Percentiles rank a stretch among this genome's conserved stretches.
phyloP scores from a whole-genome alignment of 345 rosid species.

The Pugionium dolabratum region DNA sequence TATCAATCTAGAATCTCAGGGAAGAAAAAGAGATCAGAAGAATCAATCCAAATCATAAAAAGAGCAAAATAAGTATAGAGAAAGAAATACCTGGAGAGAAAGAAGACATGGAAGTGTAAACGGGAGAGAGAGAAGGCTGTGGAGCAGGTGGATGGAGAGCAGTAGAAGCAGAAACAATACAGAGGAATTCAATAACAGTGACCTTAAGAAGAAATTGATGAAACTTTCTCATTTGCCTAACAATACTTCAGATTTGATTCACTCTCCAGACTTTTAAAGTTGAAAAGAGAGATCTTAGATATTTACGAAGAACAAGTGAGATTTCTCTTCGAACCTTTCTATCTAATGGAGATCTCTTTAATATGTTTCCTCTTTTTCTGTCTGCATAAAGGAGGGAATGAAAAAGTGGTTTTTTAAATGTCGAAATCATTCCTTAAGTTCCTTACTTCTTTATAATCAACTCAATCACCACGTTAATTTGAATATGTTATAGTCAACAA shows the following conservation, averaged over 20 bases:
- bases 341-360: conserved; percentile 24
- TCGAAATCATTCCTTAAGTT: conserved; percentile 36
- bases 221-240: conserved; percentile 33
- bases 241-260: conserved; percentile 8
- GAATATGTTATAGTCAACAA: conserved; percentile 17
- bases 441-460: conserved; percentile 33
- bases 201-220: conserved; percentile 27
- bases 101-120: conserved; percentile 61
- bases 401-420: conserved; percentile 30
- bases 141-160: conserved; percentile 37
- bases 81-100: conserved; percentile 62
- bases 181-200: conserved; percentile 14
- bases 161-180: conserved; percentile 16
- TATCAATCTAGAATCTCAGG: neutral
- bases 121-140: conserved; percentile 46
- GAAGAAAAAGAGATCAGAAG: too few species aligned
- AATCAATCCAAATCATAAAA: neutral
- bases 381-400: conserved; percentile 40
- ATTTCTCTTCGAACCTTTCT: conserved; percentile 7
- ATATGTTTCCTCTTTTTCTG: conserved; percentile 38
- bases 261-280: conserved; percentile 14
- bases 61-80: neutral
- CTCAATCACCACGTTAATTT: conserved; percentile 29
- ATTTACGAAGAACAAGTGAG: conserved; percentile 16
- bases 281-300: conserved; percentile 16